Conservation (phyloP, 768 basidiomycete genomes). For the Lactarius evosmus region DNA sequence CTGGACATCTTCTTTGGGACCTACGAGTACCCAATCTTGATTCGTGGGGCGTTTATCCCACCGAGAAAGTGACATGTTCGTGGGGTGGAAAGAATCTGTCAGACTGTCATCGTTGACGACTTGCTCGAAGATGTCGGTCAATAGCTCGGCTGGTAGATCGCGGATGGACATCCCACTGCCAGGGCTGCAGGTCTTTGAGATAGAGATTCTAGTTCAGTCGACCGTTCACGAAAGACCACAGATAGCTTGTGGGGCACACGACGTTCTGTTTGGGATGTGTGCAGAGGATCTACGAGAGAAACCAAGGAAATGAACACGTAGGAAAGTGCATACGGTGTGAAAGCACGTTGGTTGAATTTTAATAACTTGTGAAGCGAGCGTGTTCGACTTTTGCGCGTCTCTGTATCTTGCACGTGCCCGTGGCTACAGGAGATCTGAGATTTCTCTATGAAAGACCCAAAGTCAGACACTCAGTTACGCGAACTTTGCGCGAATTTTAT, state of each 20-base stretch:
- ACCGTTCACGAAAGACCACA: neutral
- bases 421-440: too few relatives aligned
- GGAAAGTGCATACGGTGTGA: neutral
- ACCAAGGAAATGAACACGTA: neutral
- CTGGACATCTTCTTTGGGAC: slow-evolving; percentile 57
- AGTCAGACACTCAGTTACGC: too few relatives aligned
- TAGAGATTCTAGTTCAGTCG: neutral
- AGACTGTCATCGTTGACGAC: slow-evolving; percentile 70
- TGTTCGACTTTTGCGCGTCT: neutral
- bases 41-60: slow-evolving; percentile 53
- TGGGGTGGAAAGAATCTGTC: slow-evolving; percentile 58
- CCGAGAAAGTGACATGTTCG: slow-evolving; percentile 56
- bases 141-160: slow-evolving; percentile 65
- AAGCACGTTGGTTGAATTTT: neutral
- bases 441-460: too few relatives aligned
- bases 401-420: neutral
- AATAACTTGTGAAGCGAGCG: neutral
- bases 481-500: too few relatives aligned
- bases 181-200: neutral
- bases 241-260: too few relatives aligned
- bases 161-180: slow-evolving; percentile 18
- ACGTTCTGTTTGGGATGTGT: neutral
- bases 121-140: slow-evolving; percentile 65
- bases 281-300: too few relatives aligned
- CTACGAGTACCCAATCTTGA: slow-evolving; percentile 54